These are phyloP conservation scores for Diversispora epigaea DNA, from an alignment of 192 early-diverging fungal genomes.

Conservation along the genomic window DNA sequence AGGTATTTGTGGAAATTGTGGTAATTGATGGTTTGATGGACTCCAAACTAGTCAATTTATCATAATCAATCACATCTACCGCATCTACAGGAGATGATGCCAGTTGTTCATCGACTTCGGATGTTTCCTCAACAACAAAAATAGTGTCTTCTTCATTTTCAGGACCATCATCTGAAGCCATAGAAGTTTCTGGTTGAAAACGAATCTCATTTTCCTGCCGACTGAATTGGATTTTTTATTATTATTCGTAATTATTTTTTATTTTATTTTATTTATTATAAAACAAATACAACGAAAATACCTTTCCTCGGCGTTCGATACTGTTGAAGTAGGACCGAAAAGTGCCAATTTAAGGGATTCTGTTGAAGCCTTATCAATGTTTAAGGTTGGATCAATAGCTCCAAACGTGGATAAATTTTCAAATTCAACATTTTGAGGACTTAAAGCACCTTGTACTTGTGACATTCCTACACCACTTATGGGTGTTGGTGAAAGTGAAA, in stretches of 20 bases:
- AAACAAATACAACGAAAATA: constrained; percentile 1
- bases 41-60: constrained; percentile 2
- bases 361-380: constrained; percentile 32
- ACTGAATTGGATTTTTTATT: not conserved
- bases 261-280: not conserved
- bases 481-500: not conserved
- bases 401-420: not conserved
- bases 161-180: not conserved
- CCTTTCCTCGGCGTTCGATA: constrained; percentile 2
- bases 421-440: not conserved
- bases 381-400: constrained; percentile 22
- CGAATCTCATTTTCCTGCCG: constrained; percentile 14
- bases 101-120: not conserved
- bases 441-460: constrained; percentile 3
- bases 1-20: not conserved
- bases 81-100: not conserved
- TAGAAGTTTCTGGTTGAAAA: not conserved
- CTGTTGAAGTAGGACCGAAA: constrained; percentile 36
- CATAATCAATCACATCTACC: constrained; percentile 16
- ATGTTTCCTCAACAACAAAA: constrained; percentile 1
- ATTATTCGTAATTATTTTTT: not conserved
- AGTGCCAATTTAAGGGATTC: constrained; percentile 44
- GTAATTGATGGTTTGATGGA: constrained; percentile 4
- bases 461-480: not conserved
- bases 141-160: not conserved